A percentile compares a stretch with the other conserved stretches of the same genome.
Conservation (phyloP, 371 early-diverging fungal species). For the Mucor mucedo region DNA sequence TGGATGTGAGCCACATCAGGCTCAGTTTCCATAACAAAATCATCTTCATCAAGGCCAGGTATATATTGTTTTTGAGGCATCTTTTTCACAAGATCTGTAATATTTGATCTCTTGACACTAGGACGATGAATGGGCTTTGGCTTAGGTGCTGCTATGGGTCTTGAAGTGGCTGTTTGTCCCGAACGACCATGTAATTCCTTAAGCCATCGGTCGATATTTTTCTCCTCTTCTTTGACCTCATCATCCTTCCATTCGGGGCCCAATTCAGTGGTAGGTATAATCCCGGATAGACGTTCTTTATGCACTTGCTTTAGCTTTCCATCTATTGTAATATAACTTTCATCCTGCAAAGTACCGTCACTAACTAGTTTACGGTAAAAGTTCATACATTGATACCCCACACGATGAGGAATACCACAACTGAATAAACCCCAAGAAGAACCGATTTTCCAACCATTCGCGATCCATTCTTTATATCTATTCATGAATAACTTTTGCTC, state of each 20-base stretch:
- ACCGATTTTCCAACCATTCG: slow-evolving; percentile 56
- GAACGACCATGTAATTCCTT: slow-evolving; percentile 55
- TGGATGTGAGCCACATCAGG: slow-evolving; percentile 38
- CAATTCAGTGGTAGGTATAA: slow-evolving; percentile 45
- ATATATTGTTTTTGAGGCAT: slow-evolving; percentile 20
- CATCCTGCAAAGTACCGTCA: slow-evolving; percentile 52
- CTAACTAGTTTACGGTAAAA: slow-evolving; percentile 62
- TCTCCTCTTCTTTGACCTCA: slow-evolving; percentile 56
- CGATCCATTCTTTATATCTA: slow-evolving; percentile 60
- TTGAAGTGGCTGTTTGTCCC: slow-evolving; percentile 17
- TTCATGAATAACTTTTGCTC: slow-evolving; percentile 61
- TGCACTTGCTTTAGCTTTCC: slow-evolving; percentile 60
- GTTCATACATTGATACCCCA: slow-evolving; percentile 71
- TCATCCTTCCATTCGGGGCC: slow-evolving; percentile 61
- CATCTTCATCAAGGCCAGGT: slow-evolving; percentile 24
- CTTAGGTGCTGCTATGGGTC: slow-evolving; percentile 21
- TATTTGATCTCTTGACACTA: slow-evolving; percentile 21
- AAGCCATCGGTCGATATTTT: slow-evolving; percentile 58
- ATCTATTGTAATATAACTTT: slow-evolving; percentile 53
- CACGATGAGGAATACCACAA: slow-evolving; percentile 60
- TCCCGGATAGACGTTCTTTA: slow-evolving; percentile 40
- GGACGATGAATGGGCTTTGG: slow-evolving; percentile 20
- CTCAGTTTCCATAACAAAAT: slow-evolving; percentile 31
- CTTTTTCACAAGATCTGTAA: slow-evolving; percentile 35
- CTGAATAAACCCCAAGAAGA: slow-evolving; percentile 68